phyloP scores from a whole-genome alignment of 1,284 basidiomycete species.

The Cutaneotrichosporon dermatis region DNA sequence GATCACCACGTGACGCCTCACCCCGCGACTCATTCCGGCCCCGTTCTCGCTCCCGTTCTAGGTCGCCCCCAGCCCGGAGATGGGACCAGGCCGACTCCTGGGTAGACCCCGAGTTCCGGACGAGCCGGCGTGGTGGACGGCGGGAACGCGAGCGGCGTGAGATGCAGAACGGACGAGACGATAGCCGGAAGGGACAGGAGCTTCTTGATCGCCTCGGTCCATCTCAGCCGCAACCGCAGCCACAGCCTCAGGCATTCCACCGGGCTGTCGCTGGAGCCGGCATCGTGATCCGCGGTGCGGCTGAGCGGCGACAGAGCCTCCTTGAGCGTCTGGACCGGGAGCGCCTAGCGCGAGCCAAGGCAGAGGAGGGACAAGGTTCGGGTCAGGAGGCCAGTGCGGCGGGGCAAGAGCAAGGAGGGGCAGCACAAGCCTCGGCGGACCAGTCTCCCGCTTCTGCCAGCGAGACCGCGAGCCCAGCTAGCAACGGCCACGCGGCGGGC shows the following conservation, averaged over 20 bases:
- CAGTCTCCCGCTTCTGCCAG: no score
- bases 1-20: no score
- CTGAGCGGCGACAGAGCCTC: constrained; percentile 16
- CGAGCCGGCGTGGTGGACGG: constrained; percentile 1
- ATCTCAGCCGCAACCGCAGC: background rate
- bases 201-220: no score
- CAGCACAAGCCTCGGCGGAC: no score
- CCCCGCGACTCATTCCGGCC: background rate
- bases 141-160: constrained; percentile 5
- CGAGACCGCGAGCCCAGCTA: no score
- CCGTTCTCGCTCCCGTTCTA: constrained; percentile 7
- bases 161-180: background rate
- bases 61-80: constrained; percentile 13
- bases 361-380: background rate
- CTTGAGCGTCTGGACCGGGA: constrained; percentile 3
- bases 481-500: no score
- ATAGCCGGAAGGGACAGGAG: background rate
- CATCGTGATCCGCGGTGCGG: constrained; percentile 13
- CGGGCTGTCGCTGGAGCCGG: constrained; percentile 11
- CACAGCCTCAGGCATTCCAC: background rate
- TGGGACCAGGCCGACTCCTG: constrained; percentile 44
- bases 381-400: background rate
- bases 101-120: constrained; percentile 37
- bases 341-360: constrained; percentile 10
- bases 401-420: no score